These are phyloP conservation scores for Pseudocercospora eumusae DNA, from an alignment of 2,329 filamentous ascomycete species.

Conservation along the genomic window DNA sequence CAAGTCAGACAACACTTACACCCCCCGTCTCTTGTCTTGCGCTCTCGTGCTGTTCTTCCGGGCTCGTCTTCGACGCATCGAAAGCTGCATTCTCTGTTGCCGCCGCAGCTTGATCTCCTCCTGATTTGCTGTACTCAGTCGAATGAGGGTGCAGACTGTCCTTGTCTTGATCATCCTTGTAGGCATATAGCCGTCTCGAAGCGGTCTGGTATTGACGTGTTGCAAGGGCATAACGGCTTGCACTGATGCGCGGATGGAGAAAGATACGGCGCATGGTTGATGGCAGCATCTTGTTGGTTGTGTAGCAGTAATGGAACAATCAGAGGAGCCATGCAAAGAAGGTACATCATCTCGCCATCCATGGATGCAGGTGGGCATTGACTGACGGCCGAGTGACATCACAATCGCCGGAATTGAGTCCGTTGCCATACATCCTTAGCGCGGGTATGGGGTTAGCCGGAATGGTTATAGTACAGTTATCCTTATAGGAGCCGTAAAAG, in stretches of 20 bases:
- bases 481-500: no score
- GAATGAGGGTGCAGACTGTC: slow-evolving; percentile 65
- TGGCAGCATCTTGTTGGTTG: slow-evolving; percentile 17
- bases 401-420: background rate
- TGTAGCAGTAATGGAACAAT: background rate
- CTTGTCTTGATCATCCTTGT: slow-evolving; percentile 51
- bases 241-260: slow-evolving; percentile 6
- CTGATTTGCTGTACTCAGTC: slow-evolving; percentile 69
- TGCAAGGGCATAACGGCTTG: slow-evolving; percentile 16
- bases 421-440: background rate
- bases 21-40: slow-evolving; percentile 40
- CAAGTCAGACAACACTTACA: slow-evolving; percentile 18
- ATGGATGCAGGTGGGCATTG: background rate
- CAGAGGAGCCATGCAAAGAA: background rate
- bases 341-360: background rate
- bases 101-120: slow-evolving; percentile 61
- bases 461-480: no score
- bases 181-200: slow-evolving; percentile 35
- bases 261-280: slow-evolving; percentile 19
- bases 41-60: slow-evolving; percentile 58
- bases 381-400: slow-evolving; percentile 3
- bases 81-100: slow-evolving; percentile 65
- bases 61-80: slow-evolving; percentile 66
- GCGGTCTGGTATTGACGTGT: slow-evolving; percentile 26
- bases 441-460: no score